Evolutionary conservation across 1,284 basidiomycete genomes (phyloP).

Genomic region (Prillingera fragicola): DNA sequence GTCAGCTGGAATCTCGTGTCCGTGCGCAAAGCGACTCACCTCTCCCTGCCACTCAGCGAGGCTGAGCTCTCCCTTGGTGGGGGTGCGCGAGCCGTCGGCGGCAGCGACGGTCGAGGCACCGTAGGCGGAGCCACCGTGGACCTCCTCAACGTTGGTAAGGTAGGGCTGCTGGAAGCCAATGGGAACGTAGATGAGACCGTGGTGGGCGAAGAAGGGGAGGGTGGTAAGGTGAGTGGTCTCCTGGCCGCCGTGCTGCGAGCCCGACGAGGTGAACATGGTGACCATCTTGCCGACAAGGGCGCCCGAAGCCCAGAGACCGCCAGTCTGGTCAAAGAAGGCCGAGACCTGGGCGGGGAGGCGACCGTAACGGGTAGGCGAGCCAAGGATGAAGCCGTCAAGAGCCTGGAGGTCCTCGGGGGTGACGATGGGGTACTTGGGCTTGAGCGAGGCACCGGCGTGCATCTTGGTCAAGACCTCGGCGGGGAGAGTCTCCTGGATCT

Average conservation of each 20-base stretch:
- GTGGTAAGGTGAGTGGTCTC: slow-evolving; percentile 59
- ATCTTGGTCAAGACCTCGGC: slow-evolving; percentile 70
- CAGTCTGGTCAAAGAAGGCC: slow-evolving; percentile 66
- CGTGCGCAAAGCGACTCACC: too few relatives aligned
- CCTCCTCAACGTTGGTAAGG: slow-evolving; percentile 58
- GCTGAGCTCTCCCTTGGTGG: slow-evolving; percentile 59
- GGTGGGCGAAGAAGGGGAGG: slow-evolving; percentile 71
- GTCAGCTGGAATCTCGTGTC: too few relatives aligned
- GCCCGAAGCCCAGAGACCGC: slow-evolving; percentile 64
- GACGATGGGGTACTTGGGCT: slow-evolving; percentile 64
- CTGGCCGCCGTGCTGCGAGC: slow-evolving; percentile 48
- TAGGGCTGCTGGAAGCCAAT: slow-evolving; percentile 64
- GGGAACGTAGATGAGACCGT: slow-evolving; percentile 60
- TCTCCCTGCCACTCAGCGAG: slow-evolving; percentile 61
- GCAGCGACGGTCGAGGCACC: slow-evolving; percentile 66
- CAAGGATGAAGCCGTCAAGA: slow-evolving; percentile 56
- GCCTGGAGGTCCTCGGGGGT: slow-evolving; percentile 60
- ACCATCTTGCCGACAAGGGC: slow-evolving; percentile 71
- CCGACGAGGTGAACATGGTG: slow-evolving; percentile 37
- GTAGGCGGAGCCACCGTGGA: slow-evolving; percentile 62
- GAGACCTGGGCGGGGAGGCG: slow-evolving; percentile 51
- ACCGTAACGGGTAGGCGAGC: slow-evolving; percentile 70
- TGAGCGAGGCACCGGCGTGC: slow-evolving; percentile 56
- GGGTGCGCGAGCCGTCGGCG: slow-evolving; percentile 58
- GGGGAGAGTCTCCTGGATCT: slow-evolving; percentile 73